phyloP scores from a whole-genome alignment of 2,329 filamentous ascomycete species.

The Talaromyces sp. region DNA sequence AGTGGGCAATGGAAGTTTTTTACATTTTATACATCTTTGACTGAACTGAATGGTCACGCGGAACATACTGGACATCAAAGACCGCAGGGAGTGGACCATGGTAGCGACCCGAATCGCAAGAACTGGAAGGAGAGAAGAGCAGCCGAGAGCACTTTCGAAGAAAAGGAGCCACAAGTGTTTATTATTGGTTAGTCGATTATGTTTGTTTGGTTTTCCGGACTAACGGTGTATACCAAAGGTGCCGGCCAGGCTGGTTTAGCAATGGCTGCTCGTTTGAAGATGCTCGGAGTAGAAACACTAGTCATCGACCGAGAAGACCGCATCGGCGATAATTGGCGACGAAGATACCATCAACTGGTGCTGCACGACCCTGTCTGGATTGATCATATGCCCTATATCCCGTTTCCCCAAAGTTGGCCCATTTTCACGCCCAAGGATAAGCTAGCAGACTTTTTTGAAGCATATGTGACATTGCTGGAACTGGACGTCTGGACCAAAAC shows the following conservation, averaged over 20 bases:
- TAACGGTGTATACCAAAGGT: constrained; percentile 31
- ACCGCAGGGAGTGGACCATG: constrained; percentile 54
- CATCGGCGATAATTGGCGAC: constrained; percentile 61
- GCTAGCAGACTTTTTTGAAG: constrained; percentile 62
- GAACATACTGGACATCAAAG: constrained; percentile 46
- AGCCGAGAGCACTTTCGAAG: constrained; percentile 45
- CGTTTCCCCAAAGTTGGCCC: constrained; percentile 62
- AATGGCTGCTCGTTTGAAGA: constrained; percentile 54
- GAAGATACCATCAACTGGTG: constrained; percentile 59
- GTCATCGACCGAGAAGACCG: constrained; percentile 55
- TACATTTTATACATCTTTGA: constrained; percentile 57
- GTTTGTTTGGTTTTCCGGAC: background rate
- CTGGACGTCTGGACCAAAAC: constrained; percentile 62
- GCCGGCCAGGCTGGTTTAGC: constrained; percentile 58
- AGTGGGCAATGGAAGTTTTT: constrained; percentile 55
- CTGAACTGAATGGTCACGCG: constrained; percentile 50
- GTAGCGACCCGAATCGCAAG: constrained; percentile 45
- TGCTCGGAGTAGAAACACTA: constrained; percentile 51
- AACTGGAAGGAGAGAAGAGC: constrained; percentile 57
- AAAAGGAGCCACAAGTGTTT: constrained; percentile 53
- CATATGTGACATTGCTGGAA: constrained; percentile 60
- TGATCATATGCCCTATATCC: constrained; percentile 55
- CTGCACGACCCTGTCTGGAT: constrained; percentile 62
- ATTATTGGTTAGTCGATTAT: constrained; percentile 49
- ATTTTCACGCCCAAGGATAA: constrained; percentile 69